A percentile compares a stretch with the other conserved stretches of the same genome.
These are phyloP conservation scores for Ceratocystis huliohia DNA, from an alignment of 2,329 filamentous ascomycete species.

Conservation along the genomic window DNA sequence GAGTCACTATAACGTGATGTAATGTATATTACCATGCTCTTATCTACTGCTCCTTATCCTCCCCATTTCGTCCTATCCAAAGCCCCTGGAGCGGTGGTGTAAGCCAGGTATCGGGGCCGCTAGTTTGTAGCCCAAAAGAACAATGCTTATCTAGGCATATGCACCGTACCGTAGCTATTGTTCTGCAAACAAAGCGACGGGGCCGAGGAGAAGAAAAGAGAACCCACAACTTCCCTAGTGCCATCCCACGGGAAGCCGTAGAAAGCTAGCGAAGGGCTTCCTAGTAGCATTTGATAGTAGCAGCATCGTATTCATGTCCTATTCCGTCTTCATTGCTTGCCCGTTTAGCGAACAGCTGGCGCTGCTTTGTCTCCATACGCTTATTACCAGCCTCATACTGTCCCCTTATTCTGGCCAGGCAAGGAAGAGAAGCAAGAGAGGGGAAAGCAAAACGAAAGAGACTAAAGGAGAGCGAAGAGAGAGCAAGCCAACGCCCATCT, in stretches of 20 bases:
- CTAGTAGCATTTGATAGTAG: background rate
- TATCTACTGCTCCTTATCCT: background rate
- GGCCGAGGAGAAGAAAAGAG: background rate
- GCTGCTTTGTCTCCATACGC: background rate
- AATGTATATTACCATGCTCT: background rate
- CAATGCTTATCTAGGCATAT: background rate
- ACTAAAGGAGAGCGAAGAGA: background rate
- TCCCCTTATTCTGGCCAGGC: background rate
- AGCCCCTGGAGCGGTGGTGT: background rate
- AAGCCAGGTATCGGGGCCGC: background rate
- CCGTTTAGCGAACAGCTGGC: background rate
- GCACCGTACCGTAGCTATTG: background rate
- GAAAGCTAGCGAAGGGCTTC: background rate
- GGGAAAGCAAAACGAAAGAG: background rate
- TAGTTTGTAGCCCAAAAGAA: background rate
- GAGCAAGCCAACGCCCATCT: background rate
- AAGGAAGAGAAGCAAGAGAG: background rate
- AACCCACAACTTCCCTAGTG: background rate
- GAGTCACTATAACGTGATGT: background rate
- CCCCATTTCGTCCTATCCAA: background rate
- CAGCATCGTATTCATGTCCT: background rate
- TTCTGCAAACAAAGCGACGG: background rate
- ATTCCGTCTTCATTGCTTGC: background rate
- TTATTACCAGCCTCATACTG: background rate
- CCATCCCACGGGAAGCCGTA: background rate